phyloP scores from a whole-genome alignment of 148 eudicot species.

The Rhododendron ovatum region DNA sequence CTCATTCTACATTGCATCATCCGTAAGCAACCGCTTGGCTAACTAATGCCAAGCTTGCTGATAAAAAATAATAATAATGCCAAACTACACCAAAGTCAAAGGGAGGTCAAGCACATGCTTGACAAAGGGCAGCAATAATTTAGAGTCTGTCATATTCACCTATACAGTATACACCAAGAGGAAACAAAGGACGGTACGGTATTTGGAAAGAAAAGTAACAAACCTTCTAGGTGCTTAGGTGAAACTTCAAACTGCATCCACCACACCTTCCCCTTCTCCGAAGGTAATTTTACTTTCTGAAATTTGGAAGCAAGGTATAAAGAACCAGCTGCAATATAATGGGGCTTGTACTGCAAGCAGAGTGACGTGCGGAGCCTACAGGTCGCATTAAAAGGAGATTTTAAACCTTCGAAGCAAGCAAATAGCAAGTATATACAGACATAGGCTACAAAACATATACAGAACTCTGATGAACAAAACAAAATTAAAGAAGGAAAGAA shows the following conservation, averaged over 20 bases:
- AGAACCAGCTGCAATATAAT: slow-evolving; percentile 74
- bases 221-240: slow-evolving; percentile 64
- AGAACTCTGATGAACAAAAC: not conserved
- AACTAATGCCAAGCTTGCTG: not conserved
- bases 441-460: not conserved
- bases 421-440: not conserved
- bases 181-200: not conserved
- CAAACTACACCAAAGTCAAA: not conserved
- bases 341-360: slow-evolving; percentile 85
- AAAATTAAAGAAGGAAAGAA: not conserved
- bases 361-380: slow-evolving; percentile 60
- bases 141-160: not conserved
- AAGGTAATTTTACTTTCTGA: slow-evolving; percentile 51
- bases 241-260: slow-evolving; percentile 79
- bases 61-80: too few relatives aligned
- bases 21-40: not conserved
- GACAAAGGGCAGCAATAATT: not conserved
- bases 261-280: slow-evolving; percentile 53
- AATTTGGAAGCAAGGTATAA: slow-evolving; percentile 64
- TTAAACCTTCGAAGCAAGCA: not conserved
- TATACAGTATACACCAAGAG: not conserved
- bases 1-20: not conserved
- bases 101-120: not conserved
- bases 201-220: slow-evolving; percentile 10
- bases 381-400: slow-evolving; percentile 7